These are phyloP conservation scores for Aspergillus funiculosus DNA, from an alignment of 495 filamentous ascomycete genomes.

Conservation along the genomic window DNA sequence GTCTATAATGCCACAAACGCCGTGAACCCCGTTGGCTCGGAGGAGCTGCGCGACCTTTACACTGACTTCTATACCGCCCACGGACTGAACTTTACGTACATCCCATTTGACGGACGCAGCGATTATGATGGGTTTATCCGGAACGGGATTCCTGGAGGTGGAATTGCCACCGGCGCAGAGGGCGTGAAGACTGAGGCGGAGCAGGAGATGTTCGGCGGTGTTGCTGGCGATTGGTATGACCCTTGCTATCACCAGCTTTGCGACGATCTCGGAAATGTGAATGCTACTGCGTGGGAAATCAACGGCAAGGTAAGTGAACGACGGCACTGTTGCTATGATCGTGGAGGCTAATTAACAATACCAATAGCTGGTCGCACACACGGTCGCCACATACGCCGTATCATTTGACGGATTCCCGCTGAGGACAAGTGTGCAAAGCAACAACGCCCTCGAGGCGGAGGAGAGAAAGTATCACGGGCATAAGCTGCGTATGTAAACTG, in stretches of 20 bases:
- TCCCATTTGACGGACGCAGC: constrained; percentile 57
- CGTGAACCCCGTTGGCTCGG: constrained; percentile 57
- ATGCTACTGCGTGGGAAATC: constrained; percentile 38
- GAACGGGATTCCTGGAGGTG: constrained; percentile 55
- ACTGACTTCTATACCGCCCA: constrained; percentile 48
- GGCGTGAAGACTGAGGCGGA: constrained; percentile 56
- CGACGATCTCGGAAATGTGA: constrained; percentile 55
- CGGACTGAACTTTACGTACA: constrained; percentile 42
- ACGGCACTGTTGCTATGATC: background rate
- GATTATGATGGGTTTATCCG: constrained; percentile 64
- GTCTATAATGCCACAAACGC: constrained; percentile 62
- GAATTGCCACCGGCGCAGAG: constrained; percentile 66
- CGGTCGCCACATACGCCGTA: constrained; percentile 54
- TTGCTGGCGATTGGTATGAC: constrained; percentile 55
- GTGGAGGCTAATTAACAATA: background rate
- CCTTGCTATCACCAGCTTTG: constrained; percentile 56
- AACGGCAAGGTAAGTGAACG: constrained; percentile 46
- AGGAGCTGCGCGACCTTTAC: constrained; percentile 56
- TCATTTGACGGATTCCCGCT: constrained; percentile 47
- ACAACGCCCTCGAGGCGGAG: constrained; percentile 1
- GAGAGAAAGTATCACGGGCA: constrained; percentile 20
- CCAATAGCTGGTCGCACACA: constrained; percentile 50
- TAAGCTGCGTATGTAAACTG: constrained; percentile 16
- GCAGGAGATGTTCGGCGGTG: constrained; percentile 51
- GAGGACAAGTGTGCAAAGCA: constrained; percentile 8